A percentile compares a stretch with the other conserved stretches of the same genome.
Evolutionary conservation across 345 rosid genomes (phyloP).

Genomic region (Ricinus communis): DNA sequence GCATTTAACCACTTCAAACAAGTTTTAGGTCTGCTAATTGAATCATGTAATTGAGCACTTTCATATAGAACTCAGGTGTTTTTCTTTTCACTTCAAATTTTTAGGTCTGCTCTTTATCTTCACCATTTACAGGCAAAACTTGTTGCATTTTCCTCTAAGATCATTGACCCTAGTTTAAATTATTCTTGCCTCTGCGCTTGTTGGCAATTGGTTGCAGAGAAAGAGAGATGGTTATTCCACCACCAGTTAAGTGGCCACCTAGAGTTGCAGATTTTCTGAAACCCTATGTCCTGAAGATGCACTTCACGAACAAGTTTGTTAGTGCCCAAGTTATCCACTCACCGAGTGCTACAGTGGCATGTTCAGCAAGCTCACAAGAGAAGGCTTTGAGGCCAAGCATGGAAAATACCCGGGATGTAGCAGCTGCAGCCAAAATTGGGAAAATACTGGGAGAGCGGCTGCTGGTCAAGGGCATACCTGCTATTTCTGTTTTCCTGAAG

Average conservation of each 20-base stretch:
- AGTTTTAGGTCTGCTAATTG: too few relatives aligned
- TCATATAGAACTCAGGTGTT: too few relatives aligned
- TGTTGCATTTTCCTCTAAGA: not conserved
- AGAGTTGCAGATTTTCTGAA: slow-evolving; percentile 57
- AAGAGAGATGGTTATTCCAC: slow-evolving; percentile 31
- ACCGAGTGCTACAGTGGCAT: slow-evolving; percentile 78
- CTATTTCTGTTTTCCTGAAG: slow-evolving; percentile 56
- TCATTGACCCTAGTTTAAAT: not conserved
- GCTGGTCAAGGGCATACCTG: slow-evolving; percentile 67
- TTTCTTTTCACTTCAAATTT: too few relatives aligned
- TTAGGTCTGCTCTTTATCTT: not conserved
- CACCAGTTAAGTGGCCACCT: slow-evolving; percentile 60
- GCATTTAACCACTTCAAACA: too few relatives aligned
- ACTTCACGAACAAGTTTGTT: slow-evolving; percentile 74
- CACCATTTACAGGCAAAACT: not conserved
- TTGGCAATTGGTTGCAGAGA: slow-evolving; percentile 7
- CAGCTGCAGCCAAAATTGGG: slow-evolving; percentile 83
- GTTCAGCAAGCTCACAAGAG: slow-evolving; percentile 79
- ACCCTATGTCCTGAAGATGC: slow-evolving; percentile 73
- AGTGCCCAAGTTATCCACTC: slow-evolving; percentile 79
- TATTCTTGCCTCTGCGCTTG: not conserved
- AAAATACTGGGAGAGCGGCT: slow-evolving; percentile 74
- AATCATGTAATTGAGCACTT: too few relatives aligned
- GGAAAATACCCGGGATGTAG: slow-evolving; percentile 73
- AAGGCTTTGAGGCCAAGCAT: slow-evolving; percentile 59